Conservation (phyloP, 2,329 filamentous ascomycete genomes). For the Claviceps cyperi region DNA sequence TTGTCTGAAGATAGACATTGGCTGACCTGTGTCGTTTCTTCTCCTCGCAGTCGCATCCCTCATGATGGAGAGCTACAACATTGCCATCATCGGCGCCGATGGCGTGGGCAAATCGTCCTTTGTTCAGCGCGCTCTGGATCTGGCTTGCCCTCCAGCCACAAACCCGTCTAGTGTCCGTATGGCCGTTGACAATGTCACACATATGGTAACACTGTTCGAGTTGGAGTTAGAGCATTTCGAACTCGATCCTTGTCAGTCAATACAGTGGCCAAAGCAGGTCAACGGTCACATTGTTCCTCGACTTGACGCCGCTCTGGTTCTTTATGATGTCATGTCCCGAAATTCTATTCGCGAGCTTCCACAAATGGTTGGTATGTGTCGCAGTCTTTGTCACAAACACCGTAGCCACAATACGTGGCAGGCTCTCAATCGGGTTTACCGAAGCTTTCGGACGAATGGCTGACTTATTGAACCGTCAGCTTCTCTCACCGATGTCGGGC, state of each 20-base stretch:
- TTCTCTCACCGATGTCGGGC: slow-evolving; percentile 53
- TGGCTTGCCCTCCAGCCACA: slow-evolving; percentile 36
- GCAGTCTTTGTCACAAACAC: slow-evolving; percentile 1
- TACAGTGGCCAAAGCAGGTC: slow-evolving; percentile 53
- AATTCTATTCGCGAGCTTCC: slow-evolving; percentile 62
- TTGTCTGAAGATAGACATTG: slow-evolving; percentile 1
- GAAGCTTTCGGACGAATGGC: neutral
- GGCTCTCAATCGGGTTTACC: neutral
- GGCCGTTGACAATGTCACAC: slow-evolving; percentile 41
- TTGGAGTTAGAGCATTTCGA: slow-evolving; percentile 52
- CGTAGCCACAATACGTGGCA: neutral
- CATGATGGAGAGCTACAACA: slow-evolving; percentile 46
- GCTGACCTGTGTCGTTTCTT: slow-evolving; percentile 5
- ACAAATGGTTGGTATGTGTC: slow-evolving; percentile 52
- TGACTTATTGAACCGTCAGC: slow-evolving; percentile 31
- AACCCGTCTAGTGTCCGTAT: slow-evolving; percentile 43
- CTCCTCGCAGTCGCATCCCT: slow-evolving; percentile 15
- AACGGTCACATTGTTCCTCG: slow-evolving; percentile 57
- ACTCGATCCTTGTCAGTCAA: slow-evolving; percentile 38
- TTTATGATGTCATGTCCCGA: slow-evolving; percentile 77
- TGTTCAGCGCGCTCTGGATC: slow-evolving; percentile 46
- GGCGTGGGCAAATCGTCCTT: slow-evolving; percentile 56
- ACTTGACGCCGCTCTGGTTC: slow-evolving; percentile 68
- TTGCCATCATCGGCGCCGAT: slow-evolving; percentile 51
- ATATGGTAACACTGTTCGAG: slow-evolving; percentile 48